phyloP scores from a whole-genome alignment of 164 flowering plant species.

The Warburgia ugandensis region DNA sequence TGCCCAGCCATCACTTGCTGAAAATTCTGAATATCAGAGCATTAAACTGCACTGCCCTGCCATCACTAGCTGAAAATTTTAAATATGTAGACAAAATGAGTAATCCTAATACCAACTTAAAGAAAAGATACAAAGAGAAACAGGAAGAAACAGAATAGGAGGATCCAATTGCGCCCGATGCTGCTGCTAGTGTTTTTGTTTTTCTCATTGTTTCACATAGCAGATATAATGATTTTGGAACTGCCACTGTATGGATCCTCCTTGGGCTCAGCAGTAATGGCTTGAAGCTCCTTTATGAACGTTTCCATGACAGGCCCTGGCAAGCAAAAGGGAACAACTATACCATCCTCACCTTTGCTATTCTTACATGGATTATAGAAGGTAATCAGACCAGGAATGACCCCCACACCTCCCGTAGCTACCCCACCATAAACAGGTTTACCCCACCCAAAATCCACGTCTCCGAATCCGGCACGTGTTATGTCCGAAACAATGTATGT shows the following conservation, averaged over 20 bases:
- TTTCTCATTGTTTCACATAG: too few species aligned
- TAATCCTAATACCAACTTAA: too few species aligned
- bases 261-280: neutral
- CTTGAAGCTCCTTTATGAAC: conserved; percentile 31
- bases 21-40: too few species aligned
- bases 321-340: conserved; percentile 43
- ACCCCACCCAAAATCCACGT: conserved; percentile 68
- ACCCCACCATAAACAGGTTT: conserved; percentile 41
- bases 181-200: too few species aligned
- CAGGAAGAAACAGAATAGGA: too few species aligned
- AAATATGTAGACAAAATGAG: too few species aligned
- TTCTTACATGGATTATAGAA: conserved; percentile 29
- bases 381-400: conserved; percentile 36
- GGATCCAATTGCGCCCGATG: too few species aligned
- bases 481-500: conserved; percentile 43
- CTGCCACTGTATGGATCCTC: neutral
- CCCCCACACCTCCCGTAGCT: conserved; percentile 38
- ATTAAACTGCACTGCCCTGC: too few species aligned
- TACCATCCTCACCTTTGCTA: conserved; percentile 37
- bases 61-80: too few species aligned
- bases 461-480: conserved; percentile 35
- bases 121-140: too few species aligned
- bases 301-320: conserved; percentile 45
- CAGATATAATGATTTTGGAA: neutral
- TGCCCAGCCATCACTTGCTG: too few species aligned